Base-by-base conservation (phyloP, 164 flowering plant species). In the Umbellularia californica region DNA sequence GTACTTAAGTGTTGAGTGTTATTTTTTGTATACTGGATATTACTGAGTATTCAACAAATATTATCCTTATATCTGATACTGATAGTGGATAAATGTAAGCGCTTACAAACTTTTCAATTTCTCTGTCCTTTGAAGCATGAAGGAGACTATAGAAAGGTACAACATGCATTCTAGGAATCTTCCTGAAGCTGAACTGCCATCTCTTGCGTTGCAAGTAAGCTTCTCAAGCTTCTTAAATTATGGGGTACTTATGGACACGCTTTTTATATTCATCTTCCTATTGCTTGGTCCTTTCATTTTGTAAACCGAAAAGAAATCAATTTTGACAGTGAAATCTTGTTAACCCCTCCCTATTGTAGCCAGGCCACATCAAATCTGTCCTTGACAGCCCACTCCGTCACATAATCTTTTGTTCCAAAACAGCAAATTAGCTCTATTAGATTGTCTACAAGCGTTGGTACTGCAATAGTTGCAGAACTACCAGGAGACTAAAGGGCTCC, bases 161-260 rank as follows among this genome's bases (percentile, higher is more conserved):
- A 73, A 19, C 62, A 17, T 51, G 70, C 76, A 73, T 20, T 73
- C 70, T 27, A 65, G 66, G 58, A 73, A 65, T 69, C 23, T 66
- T 51, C 76, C 50, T 27, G 65, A 73, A 66, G 76, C 27, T 50
- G 70, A 55, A 3, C 60, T 17, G 27, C 76, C 76, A 15, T 73
- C 76, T 25, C 76, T 73, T 28, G 70, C 51, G 51, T 52, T 73
- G 70, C 76, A 73, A 33, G 76, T 73, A 73, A 65, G 76, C 30
- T 64, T 20, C 51, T 47, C 20, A 13, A 20, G 30, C 19, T 35
- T 41, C 20, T 52, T 55, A 55, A 2, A 55, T 15, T 15, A 15
- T 55, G 5, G 6, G 60, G 19, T 15, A 55, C 47, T 41, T 35
- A 35, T 35, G 60, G 15, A 14, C 5, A 4, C 4, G 19, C 60